A percentile compares a stretch with the other conserved stretches of the same genome.
Conservation (phyloP, 2,329 filamentous ascomycete species). For the Nothophaeocryptopus gaeumannii region DNA sequence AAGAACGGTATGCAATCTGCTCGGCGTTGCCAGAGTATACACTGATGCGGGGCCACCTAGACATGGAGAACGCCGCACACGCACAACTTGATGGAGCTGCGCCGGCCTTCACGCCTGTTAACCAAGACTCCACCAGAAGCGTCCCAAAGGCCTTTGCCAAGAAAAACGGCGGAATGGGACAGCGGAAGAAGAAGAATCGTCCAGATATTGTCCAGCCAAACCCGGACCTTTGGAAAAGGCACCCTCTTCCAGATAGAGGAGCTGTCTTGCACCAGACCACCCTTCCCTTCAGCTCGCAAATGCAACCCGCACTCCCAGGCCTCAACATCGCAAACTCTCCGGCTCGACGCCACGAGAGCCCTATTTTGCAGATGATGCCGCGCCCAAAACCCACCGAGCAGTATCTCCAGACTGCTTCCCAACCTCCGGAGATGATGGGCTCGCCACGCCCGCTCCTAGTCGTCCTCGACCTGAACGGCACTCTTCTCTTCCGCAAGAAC, state of each 20-base stretch:
- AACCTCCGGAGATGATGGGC: conserved; percentile 9
- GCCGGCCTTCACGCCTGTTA: conserved; percentile 2
- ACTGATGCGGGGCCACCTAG: too few relatives aligned
- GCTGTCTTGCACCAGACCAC: background rate
- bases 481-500: conserved; percentile 70
- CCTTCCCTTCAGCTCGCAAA: background rate
- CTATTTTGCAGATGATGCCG: conserved; percentile 14
- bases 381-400: conserved; percentile 23
- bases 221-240: background rate
- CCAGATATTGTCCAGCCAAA: background rate
- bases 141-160: background rate
- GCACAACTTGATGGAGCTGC: background rate
- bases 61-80: too few relatives aligned
- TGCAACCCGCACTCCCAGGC: too few relatives aligned
- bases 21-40: too few relatives aligned
- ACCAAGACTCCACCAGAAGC: background rate
- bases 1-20: too few relatives aligned
- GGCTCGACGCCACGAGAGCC: background rate
- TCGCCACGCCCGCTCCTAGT: conserved; percentile 60
- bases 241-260: background rate
- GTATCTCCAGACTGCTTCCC: conserved; percentile 22
- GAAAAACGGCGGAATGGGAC: too few relatives aligned
- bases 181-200: background rate
- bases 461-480: conserved; percentile 91
- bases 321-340: background rate